Conservation (phyloP, 2,329 filamentous ascomycete species). For the Ophiostoma piceae region DNA sequence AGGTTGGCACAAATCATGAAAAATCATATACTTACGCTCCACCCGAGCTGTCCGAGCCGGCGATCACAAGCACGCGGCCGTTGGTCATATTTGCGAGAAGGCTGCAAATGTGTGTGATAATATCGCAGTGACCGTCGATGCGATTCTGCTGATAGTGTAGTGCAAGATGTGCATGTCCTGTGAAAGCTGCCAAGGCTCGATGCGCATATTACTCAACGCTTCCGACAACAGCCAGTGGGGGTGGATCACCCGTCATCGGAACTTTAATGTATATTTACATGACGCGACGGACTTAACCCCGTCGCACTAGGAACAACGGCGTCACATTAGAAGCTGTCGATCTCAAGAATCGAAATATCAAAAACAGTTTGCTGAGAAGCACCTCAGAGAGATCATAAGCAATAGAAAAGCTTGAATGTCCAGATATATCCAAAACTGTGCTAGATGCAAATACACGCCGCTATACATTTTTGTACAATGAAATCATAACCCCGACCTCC, state of each 20-base stretch:
- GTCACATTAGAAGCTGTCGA: background rate
- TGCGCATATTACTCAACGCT: background rate
- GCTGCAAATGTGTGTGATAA: background rate
- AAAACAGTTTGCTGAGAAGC: background rate
- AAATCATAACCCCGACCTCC: background rate
- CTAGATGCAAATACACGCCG: background rate
- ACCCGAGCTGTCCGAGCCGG: slow-evolving; percentile 85
- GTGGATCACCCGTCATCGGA: slow-evolving; percentile 14
- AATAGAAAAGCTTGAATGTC: background rate
- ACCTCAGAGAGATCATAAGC: background rate
- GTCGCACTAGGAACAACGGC: background rate
- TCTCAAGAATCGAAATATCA: background rate
- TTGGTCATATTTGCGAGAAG: slow-evolving; percentile 26
- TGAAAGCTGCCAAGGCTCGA: background rate
- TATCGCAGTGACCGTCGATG: too few species aligned
- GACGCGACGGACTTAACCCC: background rate
- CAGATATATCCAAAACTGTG: background rate
- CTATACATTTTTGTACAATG: background rate
- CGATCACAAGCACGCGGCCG: slow-evolving; percentile 68
- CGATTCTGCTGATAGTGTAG: background rate
- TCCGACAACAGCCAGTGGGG: background rate
- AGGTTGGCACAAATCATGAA: background rate
- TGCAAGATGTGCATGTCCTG: background rate
- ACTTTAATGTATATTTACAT: background rate
- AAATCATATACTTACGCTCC: slow-evolving; percentile 58